Base-by-base conservation (phyloP, 2,329 filamentous ascomycete genomes). In the Thielaviopsis populi region DNA sequence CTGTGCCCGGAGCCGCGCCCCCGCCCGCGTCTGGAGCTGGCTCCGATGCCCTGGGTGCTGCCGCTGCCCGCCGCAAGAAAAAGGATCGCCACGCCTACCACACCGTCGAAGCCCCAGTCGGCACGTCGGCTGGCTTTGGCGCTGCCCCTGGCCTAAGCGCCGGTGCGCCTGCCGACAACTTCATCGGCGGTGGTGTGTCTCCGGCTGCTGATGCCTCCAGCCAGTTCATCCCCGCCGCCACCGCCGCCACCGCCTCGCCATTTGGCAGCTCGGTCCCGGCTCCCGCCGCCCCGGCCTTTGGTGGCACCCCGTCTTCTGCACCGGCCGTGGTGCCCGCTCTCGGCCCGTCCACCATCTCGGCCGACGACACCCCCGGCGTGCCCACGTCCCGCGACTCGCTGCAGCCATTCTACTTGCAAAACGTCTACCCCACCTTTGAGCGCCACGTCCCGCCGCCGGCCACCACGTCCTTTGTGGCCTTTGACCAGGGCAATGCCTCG, bases 51-150 rank as follows among this genome's bases (percentile, higher is more conserved):
- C 79, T 69, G 50, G 67, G 65, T 11, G 77, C 80, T 50, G 74
- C 78, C 56, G 77, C 77, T 1, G 75, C 75, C 65, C 80, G 84
- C 72, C 87, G 79, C 74, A 89, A 91, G 80, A 97, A 96, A 83
- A 96, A 96, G 80, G 88, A 96, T 73, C 84, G 90, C 66, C 92
- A 97, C 75, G 92, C 91, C 68, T 88, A 95, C 74, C 92, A 97
- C 74, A 86, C 84, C 46, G 83, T 97, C 62, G 89, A 92, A 68
- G 83, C 88, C 24, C 66, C 66, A 0, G 79, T 79, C 4, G 83
- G 84, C 60, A 84, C 83, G 41, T 83, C 85, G 5, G 84, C 87
- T 70, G 77, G 83, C 11, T 88, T 88, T 75, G 86, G 86, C 71
- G 86, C 84, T 1, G 79, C 81, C 27, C 76, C 78, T 11, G 82